Conservation (phyloP, 106 monocot species). For the Platanthera guangdongensis region DNA sequence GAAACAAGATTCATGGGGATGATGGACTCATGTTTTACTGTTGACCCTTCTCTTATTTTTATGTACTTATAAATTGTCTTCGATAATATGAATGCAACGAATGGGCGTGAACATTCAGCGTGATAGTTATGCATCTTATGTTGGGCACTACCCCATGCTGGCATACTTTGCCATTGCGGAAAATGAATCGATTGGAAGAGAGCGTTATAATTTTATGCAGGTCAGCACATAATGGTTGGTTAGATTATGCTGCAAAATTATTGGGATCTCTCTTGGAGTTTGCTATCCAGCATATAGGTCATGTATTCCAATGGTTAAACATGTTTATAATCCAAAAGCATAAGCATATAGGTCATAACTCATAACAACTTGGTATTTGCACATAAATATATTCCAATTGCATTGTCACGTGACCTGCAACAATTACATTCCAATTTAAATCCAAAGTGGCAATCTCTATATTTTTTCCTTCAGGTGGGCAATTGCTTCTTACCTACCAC, state of each 20-base stretch:
- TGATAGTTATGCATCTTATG: constrained; percentile 79
- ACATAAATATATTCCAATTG: no score
- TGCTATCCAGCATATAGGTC: no score
- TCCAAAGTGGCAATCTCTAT: not conserved
- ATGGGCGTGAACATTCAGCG: constrained; percentile 82
- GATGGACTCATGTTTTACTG: no score
- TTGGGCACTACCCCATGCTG: constrained; percentile 68
- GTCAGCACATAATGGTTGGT: constrained; percentile 4
- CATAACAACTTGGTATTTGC: no score
- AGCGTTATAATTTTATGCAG: constrained; percentile 93
- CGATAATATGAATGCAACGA: constrained; percentile 31
- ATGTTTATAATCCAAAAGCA: no score
- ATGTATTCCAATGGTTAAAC: no score
- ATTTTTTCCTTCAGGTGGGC: constrained; percentile 45
- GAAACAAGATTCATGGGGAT: no score
- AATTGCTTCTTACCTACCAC: constrained; percentile 74
- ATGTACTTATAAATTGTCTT: not conserved
- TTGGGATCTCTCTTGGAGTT: no score
- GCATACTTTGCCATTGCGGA: constrained; percentile 76
- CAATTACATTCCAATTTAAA: not conserved
- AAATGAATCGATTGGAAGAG: constrained; percentile 88
- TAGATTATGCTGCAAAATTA: no score
- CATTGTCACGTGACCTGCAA: no score
- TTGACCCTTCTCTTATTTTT: not conserved
- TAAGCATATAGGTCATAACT: no score